Evolutionary conservation across 2,329 filamentous ascomycete species (phyloP), one percentile per base, ranked within the genome.

Genomic region (Coniochaeta prunicola): DNA sequence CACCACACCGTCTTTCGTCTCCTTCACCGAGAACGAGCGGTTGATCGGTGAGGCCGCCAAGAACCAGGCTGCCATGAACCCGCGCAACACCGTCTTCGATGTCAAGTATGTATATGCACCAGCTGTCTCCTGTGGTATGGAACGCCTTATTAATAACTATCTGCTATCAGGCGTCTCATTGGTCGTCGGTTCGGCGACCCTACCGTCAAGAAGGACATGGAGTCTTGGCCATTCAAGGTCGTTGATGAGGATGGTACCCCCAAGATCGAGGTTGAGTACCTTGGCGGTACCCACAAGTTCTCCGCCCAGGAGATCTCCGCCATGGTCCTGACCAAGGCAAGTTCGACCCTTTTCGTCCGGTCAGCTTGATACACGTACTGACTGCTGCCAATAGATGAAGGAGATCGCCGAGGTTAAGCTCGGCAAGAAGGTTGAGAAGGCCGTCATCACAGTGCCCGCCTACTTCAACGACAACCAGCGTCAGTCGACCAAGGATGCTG

Each of bases 381-480:
- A 62, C 59, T 19, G 19, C 48, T 53, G 59, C 59, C 62, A 67
- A 68, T 71, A 96, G 93, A 97, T 97, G 93, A 96, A 96, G 86
- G 94, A 99, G 81, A 92, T 97, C 75, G 94, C 94, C 71, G 94
- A 99, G 85, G 85, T 84, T 78, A 97, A 99, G 86, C 87, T 99
- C 70, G 94, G 92, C 78, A 96, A 96, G 89, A 96, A 94, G 83
- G 92, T 97, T 71, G 88, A 94, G 81, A 97, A 97, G 87, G 94
- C 94, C 65, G 94, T 99, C 76, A 92, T 99, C 78, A 99, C 94
- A 63, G 94, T 97, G 60, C 94, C 94, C 60, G 94, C 94, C 74
- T 99, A 99, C 86, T 99, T 99, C 91, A 97, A 97, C 85, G 94
- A 99, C 87, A 96, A 96, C 85, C 94, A 99, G 84, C 90, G 94